A percentile compares a stretch with the other conserved stretches of the same genome.
Evolutionary conservation across 257 asterid genomes (phyloP).

Genomic region (Salvia hispanica): DNA sequence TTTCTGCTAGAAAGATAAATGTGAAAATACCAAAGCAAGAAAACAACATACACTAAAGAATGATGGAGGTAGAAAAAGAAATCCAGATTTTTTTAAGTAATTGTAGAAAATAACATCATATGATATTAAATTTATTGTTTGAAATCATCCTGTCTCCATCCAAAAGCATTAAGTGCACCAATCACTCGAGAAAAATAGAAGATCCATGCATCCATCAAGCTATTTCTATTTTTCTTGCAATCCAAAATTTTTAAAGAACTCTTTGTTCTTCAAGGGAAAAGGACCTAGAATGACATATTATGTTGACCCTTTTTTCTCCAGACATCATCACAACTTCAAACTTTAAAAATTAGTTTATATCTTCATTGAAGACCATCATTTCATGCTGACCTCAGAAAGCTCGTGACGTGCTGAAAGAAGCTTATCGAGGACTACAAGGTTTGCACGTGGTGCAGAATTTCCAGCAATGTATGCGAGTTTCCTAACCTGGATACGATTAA

Average conservation of each 20-base stretch:
- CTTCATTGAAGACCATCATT: constrained; percentile 24
- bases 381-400: constrained; percentile 72
- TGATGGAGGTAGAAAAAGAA: neutral
- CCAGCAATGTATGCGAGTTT: constrained; percentile 77
- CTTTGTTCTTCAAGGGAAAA: constrained; percentile 12
- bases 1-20: constrained; percentile 13
- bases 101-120: constrained; percentile 1
- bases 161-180: constrained; percentile 11
- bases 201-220: constrained; percentile 12
- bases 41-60: constrained; percentile 16
- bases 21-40: constrained; percentile 16
- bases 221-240: constrained; percentile 3
- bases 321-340: constrained; percentile 10
- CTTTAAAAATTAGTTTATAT: constrained; percentile 11
- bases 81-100: neutral
- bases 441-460: constrained; percentile 79
- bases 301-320: constrained; percentile 3
- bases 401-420: constrained; percentile 91
- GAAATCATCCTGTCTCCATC: constrained; percentile 18
- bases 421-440: constrained; percentile 79
- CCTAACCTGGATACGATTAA: constrained; percentile 65
- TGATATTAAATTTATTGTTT: constrained; percentile 20
- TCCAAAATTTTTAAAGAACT: constrained; percentile 6
- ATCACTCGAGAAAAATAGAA: constrained; percentile 7
- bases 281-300: constrained; percentile 25